Evolutionary conservation across 2,329 filamentous ascomycete species (phyloP).

Genomic region (Neurospora sp.): DNA sequence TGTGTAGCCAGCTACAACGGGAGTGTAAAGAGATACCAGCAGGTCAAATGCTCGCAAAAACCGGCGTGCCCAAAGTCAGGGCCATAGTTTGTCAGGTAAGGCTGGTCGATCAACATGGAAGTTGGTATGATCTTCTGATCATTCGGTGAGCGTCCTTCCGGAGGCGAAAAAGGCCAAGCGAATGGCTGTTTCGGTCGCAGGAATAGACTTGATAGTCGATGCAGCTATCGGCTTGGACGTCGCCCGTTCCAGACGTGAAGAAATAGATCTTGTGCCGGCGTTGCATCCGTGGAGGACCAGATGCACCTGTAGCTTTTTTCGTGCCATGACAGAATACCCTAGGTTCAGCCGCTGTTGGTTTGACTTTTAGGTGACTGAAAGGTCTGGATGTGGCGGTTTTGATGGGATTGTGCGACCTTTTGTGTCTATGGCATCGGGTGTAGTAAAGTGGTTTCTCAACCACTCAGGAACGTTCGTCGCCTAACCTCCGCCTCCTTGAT

Average conservation of each 20-base stretch:
- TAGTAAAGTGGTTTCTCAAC: slow-evolving; percentile 25
- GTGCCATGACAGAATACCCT: not conserved
- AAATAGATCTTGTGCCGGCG: not conserved
- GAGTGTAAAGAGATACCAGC: not conserved
- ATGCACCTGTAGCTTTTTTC: not conserved
- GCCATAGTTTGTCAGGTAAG: not conserved
- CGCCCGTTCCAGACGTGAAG: not conserved
- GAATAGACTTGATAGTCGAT: not conserved
- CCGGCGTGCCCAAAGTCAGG: not conserved
- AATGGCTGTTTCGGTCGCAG: not conserved
- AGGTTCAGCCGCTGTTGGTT: not conserved
- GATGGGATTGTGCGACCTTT: not conserved
- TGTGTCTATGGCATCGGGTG: not conserved
- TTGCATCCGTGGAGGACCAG: not conserved
- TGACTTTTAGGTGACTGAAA: not conserved
- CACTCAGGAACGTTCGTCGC: slow-evolving; percentile 51
- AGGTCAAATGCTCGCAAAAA: not conserved
- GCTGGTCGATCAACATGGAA: not conserved
- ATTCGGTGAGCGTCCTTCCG: not conserved
- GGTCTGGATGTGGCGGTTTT: not conserved
- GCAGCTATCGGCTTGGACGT: not conserved
- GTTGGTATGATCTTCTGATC: not conserved
- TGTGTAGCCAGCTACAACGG: not conserved
- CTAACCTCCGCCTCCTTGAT: slow-evolving; percentile 70
- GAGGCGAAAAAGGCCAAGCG: not conserved